phyloP scores from a whole-genome alignment of 1,284 basidiomycete species.

The Xerocomus minutiporus region DNA sequence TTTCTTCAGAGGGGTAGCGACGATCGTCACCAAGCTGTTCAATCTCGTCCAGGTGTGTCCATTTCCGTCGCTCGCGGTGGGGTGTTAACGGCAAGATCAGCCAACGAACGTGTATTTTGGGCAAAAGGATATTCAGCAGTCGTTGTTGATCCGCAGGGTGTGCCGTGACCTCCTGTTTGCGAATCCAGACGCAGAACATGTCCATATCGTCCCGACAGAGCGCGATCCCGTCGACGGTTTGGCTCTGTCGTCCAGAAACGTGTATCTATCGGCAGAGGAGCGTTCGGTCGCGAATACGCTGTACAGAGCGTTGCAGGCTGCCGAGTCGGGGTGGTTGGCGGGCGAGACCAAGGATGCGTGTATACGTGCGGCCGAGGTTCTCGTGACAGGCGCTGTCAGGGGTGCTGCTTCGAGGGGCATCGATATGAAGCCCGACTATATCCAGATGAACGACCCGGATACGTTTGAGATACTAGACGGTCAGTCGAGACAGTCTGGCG shows the following conservation, averaged over 20 bases:
- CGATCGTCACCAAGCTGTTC: conserved; percentile 93
- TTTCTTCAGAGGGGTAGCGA: conserved; percentile 96
- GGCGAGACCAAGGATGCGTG: conserved; percentile 52
- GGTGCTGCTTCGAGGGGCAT: conserved; percentile 42
- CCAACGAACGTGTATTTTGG: conserved; percentile 94
- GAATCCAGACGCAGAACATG: conserved; percentile 64
- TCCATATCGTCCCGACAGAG: conserved; percentile 82
- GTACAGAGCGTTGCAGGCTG: conserved; percentile 63
- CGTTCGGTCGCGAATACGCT: conserved; percentile 69
- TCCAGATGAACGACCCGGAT: conserved; percentile 82
- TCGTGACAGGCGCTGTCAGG: conserved; percentile 36
- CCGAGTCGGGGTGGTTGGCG: conserved; percentile 49
- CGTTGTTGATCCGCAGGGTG: conserved; percentile 81
- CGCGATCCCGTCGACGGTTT: conserved; percentile 63
- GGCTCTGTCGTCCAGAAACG: conserved; percentile 90
- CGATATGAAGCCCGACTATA: conserved; percentile 72
- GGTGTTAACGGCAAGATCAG: conserved; percentile 36
- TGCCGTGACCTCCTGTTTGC: conserved; percentile 77
- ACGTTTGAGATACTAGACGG: conserved; percentile 64
- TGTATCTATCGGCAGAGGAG: conserved; percentile 71
- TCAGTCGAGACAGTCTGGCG: conserved; percentile 19
- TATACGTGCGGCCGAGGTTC: conserved; percentile 42
- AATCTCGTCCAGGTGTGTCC: conserved; percentile 76
- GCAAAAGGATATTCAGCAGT: conserved; percentile 98
- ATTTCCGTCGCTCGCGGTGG: background rate